A percentile compares a stretch with the other conserved stretches of the same genome.
These are phyloP conservation scores for Oemleria cerasiformis DNA, from an alignment of 306 rosid species.

Conservation along the genomic window DNA sequence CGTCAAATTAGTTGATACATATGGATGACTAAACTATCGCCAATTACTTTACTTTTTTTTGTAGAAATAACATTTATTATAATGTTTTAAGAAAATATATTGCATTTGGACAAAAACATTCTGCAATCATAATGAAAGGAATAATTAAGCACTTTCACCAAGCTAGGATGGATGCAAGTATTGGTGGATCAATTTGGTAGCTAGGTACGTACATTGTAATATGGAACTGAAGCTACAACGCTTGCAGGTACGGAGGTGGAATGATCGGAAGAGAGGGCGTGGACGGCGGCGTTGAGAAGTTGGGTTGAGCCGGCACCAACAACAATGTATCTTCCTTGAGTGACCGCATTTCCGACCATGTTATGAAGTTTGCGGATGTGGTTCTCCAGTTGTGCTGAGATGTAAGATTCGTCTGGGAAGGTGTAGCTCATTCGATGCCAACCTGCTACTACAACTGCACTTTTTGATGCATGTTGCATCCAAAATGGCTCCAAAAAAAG, in stretches of 20 bases:
- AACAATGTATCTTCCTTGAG: constrained; percentile 33
- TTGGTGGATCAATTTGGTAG: not conserved
- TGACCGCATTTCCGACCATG: constrained; percentile 40
- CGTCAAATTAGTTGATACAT: no score
- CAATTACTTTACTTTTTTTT: no score
- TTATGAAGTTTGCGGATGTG: constrained; percentile 27
- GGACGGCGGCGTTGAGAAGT: constrained; percentile 43
- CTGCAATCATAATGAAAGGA: no score
- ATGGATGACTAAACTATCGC: no score
- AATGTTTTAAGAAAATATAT: no score
- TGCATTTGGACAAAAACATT: no score
- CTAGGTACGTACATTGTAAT: constrained; percentile 28
- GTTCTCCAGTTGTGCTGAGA: constrained; percentile 31
- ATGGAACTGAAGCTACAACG: constrained; percentile 33
- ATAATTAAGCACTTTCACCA: no score
- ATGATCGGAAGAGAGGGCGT: constrained; percentile 29
- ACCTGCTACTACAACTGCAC: constrained; percentile 41
- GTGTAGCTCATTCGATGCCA: constrained; percentile 53
- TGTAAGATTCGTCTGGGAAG: constrained; percentile 20
- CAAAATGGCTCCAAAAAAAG: constrained; percentile 51
- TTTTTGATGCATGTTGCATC: constrained; percentile 33
- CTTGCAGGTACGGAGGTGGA: constrained; percentile 13
- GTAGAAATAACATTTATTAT: no score
- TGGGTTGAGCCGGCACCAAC: constrained; percentile 51
- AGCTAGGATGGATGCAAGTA: no score